These are phyloP conservation scores for Warburgia ugandensis DNA, from an alignment of 164 flowering plant genomes.

Conservation along the genomic window DNA sequence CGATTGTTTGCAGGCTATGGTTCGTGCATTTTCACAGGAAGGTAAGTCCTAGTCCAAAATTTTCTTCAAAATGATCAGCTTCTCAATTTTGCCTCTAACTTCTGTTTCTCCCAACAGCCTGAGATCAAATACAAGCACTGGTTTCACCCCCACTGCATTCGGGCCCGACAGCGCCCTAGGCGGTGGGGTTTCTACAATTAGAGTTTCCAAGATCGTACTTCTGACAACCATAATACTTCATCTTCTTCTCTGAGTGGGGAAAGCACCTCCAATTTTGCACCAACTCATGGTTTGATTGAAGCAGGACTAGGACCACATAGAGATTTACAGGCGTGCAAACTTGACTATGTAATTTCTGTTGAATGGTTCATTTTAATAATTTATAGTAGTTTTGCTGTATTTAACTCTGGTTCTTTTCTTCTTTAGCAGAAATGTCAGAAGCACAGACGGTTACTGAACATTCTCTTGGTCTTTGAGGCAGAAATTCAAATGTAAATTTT, in stretches of 20 bases:
- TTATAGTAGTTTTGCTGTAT: conserved; percentile 7
- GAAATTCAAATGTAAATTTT: no score
- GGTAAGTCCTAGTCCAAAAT: conserved; percentile 20
- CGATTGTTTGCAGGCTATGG: conserved; percentile 47
- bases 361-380: no score
- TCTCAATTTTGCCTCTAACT: not conserved
- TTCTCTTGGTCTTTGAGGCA: not conserved
- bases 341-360: not conserved
- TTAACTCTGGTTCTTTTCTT: conserved; percentile 3
- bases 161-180: conserved; percentile 37
- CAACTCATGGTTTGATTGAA: not conserved
- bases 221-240: conserved; percentile 14
- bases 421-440: not conserved
- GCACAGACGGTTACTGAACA: not conserved
- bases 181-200: conserved; percentile 17
- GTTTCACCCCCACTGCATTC: conserved; percentile 24
- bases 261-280: conserved; percentile 10
- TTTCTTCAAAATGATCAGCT: not conserved
- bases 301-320: no score
- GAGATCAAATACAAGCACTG: conserved; percentile 24
- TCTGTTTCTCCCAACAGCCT: conserved; percentile 26
- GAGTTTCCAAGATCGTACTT: conserved; percentile 14
- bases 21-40: conserved; percentile 56
- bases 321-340: no score
- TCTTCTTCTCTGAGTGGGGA: conserved; percentile 6